Percentiles rank a stretch among this genome's conserved stretches.
phyloP scores from a whole-genome alignment of 805 yeast species.

The Candida palmyrensis region DNA sequence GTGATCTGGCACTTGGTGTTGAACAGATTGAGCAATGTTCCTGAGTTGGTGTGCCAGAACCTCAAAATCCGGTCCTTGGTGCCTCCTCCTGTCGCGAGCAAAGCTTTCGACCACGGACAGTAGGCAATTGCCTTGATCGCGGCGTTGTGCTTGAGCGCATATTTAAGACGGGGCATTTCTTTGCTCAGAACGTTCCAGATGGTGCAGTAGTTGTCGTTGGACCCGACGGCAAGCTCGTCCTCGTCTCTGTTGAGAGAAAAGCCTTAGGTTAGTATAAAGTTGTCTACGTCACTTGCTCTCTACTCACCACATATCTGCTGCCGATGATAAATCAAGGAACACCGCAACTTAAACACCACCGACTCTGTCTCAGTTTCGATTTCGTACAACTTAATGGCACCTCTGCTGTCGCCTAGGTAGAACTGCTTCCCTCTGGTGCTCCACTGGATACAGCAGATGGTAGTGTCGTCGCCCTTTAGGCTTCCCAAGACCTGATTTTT shows the following conservation, averaged over 20 bases:
- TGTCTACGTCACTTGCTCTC: slow-evolving; percentile 40
- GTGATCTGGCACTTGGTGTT: slow-evolving; percentile 74
- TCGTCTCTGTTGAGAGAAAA: slow-evolving; percentile 53
- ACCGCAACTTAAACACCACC: slow-evolving; percentile 5
- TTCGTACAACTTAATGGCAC: slow-evolving; percentile 47
- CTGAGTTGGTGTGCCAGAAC: slow-evolving; percentile 83
- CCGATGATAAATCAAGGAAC: slow-evolving; percentile 21
- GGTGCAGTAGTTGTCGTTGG: slow-evolving; percentile 76
- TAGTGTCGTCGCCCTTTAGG: slow-evolving; percentile 24
- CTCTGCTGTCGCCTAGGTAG: slow-evolving; percentile 62
- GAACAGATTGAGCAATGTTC: slow-evolving; percentile 57
- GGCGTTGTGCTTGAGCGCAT: slow-evolving; percentile 62
- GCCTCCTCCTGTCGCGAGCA: slow-evolving; percentile 91
- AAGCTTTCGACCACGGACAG: slow-evolving; percentile 83
- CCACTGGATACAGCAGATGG: slow-evolving; percentile 62
- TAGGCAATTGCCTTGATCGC: slow-evolving; percentile 88
- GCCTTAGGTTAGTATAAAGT: slow-evolving; percentile 33
- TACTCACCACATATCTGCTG: slow-evolving; percentile 37
- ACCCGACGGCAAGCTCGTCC: slow-evolving; percentile 69
- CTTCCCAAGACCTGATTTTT: slow-evolving; percentile 11
- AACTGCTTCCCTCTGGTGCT: slow-evolving; percentile 38
- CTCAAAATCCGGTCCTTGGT: slow-evolving; percentile 71
- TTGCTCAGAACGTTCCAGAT: slow-evolving; percentile 61
- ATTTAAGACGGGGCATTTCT: slow-evolving; percentile 38
- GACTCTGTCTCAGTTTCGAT: slow-evolving; percentile 8